A percentile compares a stretch with the other conserved stretches of the same genome.
Evolutionary conservation across 495 filamentous ascomycete genomes (phyloP).

Genomic region (Aspergillus biplanus): DNA sequence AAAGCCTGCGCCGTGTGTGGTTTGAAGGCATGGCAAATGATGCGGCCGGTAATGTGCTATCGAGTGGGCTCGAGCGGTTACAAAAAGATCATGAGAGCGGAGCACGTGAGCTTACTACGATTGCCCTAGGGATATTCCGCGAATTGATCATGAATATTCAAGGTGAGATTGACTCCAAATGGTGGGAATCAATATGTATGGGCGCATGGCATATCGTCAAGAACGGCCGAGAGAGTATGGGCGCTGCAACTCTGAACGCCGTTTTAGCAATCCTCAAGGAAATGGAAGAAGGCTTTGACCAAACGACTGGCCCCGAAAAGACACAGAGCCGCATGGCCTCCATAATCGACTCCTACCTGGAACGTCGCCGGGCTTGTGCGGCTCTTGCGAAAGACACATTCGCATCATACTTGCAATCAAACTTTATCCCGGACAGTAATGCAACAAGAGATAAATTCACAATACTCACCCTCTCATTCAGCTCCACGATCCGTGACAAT

Average conservation of each 20-base stretch:
- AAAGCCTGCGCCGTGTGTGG: conserved; percentile 61
- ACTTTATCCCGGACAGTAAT: conserved; percentile 30
- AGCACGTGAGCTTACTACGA: conserved; percentile 56
- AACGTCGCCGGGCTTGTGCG: conserved; percentile 30
- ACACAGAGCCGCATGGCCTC: conserved; percentile 30
- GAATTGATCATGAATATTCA: conserved; percentile 40
- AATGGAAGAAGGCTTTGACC: conserved; percentile 29
- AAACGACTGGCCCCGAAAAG: conserved; percentile 27
- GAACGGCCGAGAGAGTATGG: conserved; percentile 67
- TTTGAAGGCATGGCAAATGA: conserved; percentile 52
- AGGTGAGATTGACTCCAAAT: conserved; percentile 28
- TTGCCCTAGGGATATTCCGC: conserved; percentile 51
- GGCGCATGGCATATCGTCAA: conserved; percentile 67
- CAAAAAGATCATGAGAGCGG: conserved; percentile 59
- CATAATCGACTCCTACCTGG: conserved; percentile 38
- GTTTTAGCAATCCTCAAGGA: conserved; percentile 50
- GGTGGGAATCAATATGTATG: conserved; percentile 60
- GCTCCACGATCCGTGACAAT: conserved; percentile 59
- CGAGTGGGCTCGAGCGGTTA: conserved; percentile 48
- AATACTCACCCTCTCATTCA: conserved; percentile 62
- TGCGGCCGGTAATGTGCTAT: conserved; percentile 45
- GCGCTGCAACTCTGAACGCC: conserved; percentile 57
- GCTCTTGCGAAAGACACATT: conserved; percentile 39
- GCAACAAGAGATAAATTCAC: conserved; percentile 35
- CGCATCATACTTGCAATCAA: conserved; percentile 33